Evolutionary conservation across 2,329 filamentous ascomycete species (phyloP).

Genomic region (Monilinia laxa): DNA sequence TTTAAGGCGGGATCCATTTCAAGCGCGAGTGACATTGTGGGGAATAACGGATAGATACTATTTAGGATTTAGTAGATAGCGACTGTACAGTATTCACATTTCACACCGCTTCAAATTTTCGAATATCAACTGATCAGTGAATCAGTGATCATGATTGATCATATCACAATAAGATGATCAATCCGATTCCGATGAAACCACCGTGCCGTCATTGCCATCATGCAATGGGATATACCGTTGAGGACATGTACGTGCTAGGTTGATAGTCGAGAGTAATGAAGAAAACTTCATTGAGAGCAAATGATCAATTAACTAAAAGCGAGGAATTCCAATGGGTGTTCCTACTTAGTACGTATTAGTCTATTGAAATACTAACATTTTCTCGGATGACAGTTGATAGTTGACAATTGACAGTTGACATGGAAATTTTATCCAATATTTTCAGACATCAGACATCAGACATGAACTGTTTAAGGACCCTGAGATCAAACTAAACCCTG

Average conservation of each 20-base stretch:
- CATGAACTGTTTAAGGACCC: slow-evolving; percentile 4
- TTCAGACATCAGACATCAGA: neutral
- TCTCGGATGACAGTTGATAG: neutral
- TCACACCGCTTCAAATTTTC: slow-evolving; percentile 7
- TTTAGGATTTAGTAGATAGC: neutral
- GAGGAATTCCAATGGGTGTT: no score
- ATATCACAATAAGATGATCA: no score
- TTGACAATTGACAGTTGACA: no score
- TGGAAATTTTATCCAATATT: neutral
- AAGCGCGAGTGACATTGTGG: slow-evolving; percentile 6
- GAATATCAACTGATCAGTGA: slow-evolving; percentile 6
- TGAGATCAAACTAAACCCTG: neutral
- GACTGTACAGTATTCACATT: neutral
- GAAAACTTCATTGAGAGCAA: no score
- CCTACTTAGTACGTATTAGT: neutral
- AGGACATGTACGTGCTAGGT: no score
- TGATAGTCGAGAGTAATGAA: no score
- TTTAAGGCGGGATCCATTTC: neutral
- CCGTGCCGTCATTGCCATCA: no score
- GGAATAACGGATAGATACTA: neutral
- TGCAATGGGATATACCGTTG: no score
- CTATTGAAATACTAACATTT: neutral
- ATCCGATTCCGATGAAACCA: no score
- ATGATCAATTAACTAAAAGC: no score
- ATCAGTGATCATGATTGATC: no score